Conservation (phyloP, 352 stramenopile genomes). For the Aphanomyces cochlioides region DNA sequence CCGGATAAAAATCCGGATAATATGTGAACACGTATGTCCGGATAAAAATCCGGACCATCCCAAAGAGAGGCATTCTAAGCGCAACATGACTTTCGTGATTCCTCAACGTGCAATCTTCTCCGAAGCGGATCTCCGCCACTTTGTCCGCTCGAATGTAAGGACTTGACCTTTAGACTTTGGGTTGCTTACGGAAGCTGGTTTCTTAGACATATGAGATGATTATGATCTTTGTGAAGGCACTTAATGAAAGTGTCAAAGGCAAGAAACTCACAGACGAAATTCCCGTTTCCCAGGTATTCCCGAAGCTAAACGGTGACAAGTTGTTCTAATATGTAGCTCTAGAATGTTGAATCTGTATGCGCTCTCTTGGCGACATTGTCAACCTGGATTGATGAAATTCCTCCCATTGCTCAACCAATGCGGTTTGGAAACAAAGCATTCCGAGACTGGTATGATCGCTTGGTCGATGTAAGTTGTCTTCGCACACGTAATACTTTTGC, state of each 20-base stretch:
- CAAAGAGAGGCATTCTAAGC: too few relatives aligned
- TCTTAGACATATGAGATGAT: conserved; percentile 74
- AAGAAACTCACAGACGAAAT: conserved; percentile 57
- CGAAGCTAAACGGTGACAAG: too few relatives aligned
- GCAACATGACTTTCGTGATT: conserved; percentile 35
- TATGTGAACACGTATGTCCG: too few relatives aligned
- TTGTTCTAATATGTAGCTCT: background rate
- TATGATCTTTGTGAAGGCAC: conserved; percentile 71
- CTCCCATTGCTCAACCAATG: conserved; percentile 90
- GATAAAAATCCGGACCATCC: too few relatives aligned
- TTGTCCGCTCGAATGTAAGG: conserved; percentile 52
- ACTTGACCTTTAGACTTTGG: conserved; percentile 19
- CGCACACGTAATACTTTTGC: background rate
- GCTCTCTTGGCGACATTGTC: conserved; percentile 60
- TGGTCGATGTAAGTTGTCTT: conserved; percentile 50
- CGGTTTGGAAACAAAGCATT: conserved; percentile 95
- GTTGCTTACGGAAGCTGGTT: conserved; percentile 2
- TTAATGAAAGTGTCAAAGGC: conserved; percentile 77
- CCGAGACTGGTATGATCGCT: conserved; percentile 82
- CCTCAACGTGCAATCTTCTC: conserved; percentile 75
- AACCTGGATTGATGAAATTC: conserved; percentile 89
- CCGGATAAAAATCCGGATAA: too few relatives aligned
- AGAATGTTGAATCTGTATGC: conserved; percentile 76
- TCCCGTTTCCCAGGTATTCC: conserved; percentile 53
- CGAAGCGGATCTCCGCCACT: conserved; percentile 62